Evolutionary conservation across 73 alveolate genomes (phyloP).

Genomic region (Uronychia binucleata): DNA sequence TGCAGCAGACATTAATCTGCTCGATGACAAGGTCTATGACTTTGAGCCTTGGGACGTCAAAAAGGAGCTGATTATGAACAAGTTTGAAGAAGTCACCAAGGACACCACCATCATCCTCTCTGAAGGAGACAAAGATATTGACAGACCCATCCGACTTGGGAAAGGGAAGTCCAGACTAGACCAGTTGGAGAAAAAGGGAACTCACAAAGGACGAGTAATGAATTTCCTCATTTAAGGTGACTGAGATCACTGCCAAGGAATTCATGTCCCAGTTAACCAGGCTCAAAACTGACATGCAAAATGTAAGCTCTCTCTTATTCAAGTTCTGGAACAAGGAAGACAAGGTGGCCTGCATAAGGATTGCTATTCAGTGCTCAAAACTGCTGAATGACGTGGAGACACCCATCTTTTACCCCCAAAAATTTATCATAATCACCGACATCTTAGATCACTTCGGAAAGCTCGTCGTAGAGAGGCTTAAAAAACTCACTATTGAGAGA

Average conservation of each 20-base stretch:
- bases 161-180: slow-evolving; percentile 70
- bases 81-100: slow-evolving; percentile 16
- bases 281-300: slow-evolving; percentile 58
- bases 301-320: background rate
- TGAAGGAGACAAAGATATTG: slow-evolving; percentile 50
- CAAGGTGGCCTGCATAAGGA: slow-evolving; percentile 86
- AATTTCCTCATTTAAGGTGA: slow-evolving; percentile 19
- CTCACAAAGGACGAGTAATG: slow-evolving; percentile 1
- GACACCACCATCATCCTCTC: slow-evolving; percentile 47
- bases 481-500: slow-evolving; percentile 70
- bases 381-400: slow-evolving; percentile 93
- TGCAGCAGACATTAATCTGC: background rate
- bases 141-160: slow-evolving; percentile 64
- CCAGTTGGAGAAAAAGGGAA: slow-evolving; percentile 55
- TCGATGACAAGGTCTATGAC: slow-evolving; percentile 8
- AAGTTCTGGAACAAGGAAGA: slow-evolving; percentile 69
- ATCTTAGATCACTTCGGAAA: slow-evolving; percentile 91
- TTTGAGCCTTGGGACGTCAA: slow-evolving; percentile 59
- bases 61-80: slow-evolving; percentile 37
- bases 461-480: slow-evolving; percentile 89
- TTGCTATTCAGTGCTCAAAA: slow-evolving; percentile 93
- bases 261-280: slow-evolving; percentile 52
- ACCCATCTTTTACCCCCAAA: slow-evolving; percentile 93
- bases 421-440: slow-evolving; percentile 93
- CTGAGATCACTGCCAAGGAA: slow-evolving; percentile 62